A percentile compares a stretch with the other conserved stretches of the same genome.
Evolutionary conservation across 441 rosid species (phyloP).

Genomic region (Euphorbia schlechtendalii): DNA sequence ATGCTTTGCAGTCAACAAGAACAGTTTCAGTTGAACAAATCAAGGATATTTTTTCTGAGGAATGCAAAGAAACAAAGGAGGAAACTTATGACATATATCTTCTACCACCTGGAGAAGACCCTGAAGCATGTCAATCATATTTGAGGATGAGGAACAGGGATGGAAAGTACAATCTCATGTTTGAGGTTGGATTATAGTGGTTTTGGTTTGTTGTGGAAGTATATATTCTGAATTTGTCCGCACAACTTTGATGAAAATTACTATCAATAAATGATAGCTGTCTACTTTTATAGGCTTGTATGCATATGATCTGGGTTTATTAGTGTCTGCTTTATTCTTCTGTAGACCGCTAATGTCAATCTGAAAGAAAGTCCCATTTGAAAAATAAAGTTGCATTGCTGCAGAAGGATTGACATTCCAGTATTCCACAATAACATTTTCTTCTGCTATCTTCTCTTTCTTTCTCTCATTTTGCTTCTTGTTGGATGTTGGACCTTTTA

Average conservation of each 20-base stretch:
- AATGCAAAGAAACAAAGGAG: slow-evolving; percentile 59
- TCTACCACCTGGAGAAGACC: slow-evolving; percentile 98
- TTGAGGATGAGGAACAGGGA: slow-evolving; percentile 98
- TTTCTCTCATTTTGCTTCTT: too few relatives aligned
- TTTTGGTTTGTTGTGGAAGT: slow-evolving; percentile 15
- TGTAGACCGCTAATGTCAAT: too few relatives aligned
- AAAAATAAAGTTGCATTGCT: too few relatives aligned
- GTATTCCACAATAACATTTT: too few relatives aligned
- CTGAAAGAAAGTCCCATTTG: too few relatives aligned
- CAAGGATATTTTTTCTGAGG: slow-evolving; percentile 58
- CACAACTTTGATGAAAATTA: too few relatives aligned
- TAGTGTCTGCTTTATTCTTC: not conserved
- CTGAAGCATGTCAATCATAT: slow-evolving; percentile 97
- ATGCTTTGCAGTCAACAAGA: slow-evolving; percentile 60
- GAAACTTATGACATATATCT: slow-evolving; percentile 98
- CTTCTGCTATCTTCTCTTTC: too few relatives aligned
- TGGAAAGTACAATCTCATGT: slow-evolving; percentile 97
- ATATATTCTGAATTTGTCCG: too few relatives aligned
- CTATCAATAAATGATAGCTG: too few relatives aligned
- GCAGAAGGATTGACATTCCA: too few relatives aligned
- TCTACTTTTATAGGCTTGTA: not conserved
- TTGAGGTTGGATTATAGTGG: slow-evolving; percentile 55
- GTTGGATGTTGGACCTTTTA: too few relatives aligned
- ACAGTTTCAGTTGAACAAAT: slow-evolving; percentile 66
- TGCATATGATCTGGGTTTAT: not conserved